phyloP scores from a whole-genome alignment of 495 filamentous ascomycete species.

The Wilcoxina mikolae region DNA sequence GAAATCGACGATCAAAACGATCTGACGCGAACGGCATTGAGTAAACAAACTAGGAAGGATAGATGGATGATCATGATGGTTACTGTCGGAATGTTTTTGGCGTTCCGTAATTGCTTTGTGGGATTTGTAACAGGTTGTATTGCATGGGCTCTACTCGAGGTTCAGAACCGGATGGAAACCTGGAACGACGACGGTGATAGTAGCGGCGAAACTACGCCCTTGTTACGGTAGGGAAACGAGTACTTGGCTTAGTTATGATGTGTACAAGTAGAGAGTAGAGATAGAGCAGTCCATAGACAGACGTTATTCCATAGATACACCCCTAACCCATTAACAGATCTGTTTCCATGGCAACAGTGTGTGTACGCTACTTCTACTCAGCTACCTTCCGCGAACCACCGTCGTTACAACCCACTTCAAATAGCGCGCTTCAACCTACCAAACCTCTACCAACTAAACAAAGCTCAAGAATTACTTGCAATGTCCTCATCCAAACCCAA shows the following conservation, averaged over 20 bases:
- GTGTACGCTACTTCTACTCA: no score
- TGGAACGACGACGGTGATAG: constrained; percentile 7
- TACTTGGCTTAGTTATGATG: no score
- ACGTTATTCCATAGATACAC: no score
- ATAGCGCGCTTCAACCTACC: neutral
- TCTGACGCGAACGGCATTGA: constrained; percentile 20
- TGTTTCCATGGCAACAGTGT: no score
- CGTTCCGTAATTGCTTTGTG: constrained; percentile 78
- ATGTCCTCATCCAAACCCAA: neutral
- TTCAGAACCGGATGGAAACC: constrained; percentile 28
- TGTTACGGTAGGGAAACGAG: neutral
- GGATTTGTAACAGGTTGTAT: constrained; percentile 67
- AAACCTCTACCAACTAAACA: neutral
- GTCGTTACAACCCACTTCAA: neutral
- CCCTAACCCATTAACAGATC: no score
- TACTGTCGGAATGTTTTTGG: constrained; percentile 62
- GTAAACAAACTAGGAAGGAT: constrained; percentile 49
- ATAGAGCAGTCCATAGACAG: no score
- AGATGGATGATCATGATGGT: constrained; percentile 79
- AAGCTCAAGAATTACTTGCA: neutral
- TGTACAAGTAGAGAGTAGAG: no score
- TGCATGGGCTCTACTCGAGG: constrained; percentile 32
- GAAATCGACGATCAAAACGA: neutral
- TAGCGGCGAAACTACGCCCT: constrained; percentile 7
- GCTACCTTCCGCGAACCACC: no score